Percentiles rank a stretch among this genome's conserved stretches.
phyloP scores from a whole-genome alignment of 2,329 filamentous ascomycete genomes.

The Acephala macrosclerotiorum region DNA sequence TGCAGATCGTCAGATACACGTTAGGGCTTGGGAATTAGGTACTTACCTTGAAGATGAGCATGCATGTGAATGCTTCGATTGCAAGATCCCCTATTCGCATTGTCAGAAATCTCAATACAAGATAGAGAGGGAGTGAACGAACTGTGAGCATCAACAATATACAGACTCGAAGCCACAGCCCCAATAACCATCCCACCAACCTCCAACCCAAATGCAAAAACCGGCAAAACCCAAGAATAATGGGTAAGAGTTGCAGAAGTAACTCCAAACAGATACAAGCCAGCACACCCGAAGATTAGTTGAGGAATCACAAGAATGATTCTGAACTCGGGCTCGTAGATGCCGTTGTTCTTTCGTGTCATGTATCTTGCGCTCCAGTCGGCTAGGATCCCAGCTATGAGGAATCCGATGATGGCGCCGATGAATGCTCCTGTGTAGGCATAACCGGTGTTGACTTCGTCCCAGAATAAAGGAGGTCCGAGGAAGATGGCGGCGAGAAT shows the following conservation, averaged over 20 bases:
- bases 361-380: conserved; percentile 76
- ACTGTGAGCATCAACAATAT: conserved; percentile 94
- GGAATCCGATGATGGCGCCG: conserved; percentile 80
- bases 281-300: conserved; percentile 77
- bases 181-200: conserved; percentile 93
- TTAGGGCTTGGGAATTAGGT: background rate
- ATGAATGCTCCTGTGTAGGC: conserved; percentile 87
- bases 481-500: conserved; percentile 85
- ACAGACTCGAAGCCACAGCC: conserved; percentile 83
- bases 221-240: conserved; percentile 73
- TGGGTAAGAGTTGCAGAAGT: conserved; percentile 68
- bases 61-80: conserved; percentile 87
- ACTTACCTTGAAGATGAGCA: conserved; percentile 80
- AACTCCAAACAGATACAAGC: conserved; percentile 85
- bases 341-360: conserved; percentile 77
- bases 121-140: conserved; percentile 46
- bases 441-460: conserved; percentile 83
- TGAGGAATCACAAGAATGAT: conserved; percentile 85
- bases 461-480: conserved; percentile 81
- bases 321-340: conserved; percentile 92
- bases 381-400: conserved; percentile 75
- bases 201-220: conserved; percentile 85
- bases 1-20: conserved; percentile 11
- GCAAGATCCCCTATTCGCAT: conserved; percentile 71
- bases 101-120: background rate